These are phyloP conservation scores for Aspergillaceae sp. DNA, from an alignment of 2,329 filamentous ascomycete genomes.

Conservation along the genomic window DNA sequence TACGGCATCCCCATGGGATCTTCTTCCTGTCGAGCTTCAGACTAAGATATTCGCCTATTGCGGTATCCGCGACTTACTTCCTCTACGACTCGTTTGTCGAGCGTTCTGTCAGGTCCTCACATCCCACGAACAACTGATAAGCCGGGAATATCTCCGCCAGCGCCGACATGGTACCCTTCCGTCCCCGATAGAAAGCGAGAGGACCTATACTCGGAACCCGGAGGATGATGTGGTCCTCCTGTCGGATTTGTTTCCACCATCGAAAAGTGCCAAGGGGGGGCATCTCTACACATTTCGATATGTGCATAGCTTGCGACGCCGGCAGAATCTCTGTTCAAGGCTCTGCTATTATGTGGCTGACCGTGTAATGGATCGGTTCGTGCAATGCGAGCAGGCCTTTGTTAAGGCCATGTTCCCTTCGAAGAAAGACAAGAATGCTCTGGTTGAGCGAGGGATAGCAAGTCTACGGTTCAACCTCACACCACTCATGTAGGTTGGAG, in stretches of 20 bases:
- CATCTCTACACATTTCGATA: slow-evolving; percentile 36
- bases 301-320: slow-evolving; percentile 27
- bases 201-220: slow-evolving; percentile 32
- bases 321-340: slow-evolving; percentile 32
- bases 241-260: slow-evolving; percentile 35
- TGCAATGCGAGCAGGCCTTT: slow-evolving; percentile 22
- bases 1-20: slow-evolving; percentile 30
- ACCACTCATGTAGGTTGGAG: slow-evolving; percentile 30
- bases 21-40: slow-evolving; percentile 34
- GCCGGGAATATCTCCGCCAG: slow-evolving; percentile 34
- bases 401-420: slow-evolving; percentile 26
- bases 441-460: slow-evolving; percentile 25
- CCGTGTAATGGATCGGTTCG: slow-evolving; percentile 32
- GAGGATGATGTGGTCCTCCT: slow-evolving; percentile 37
- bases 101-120: slow-evolving; percentile 29
- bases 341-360: slow-evolving; percentile 35
- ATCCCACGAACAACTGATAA: slow-evolving; percentile 31
- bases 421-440: slow-evolving; percentile 25
- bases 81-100: slow-evolving; percentile 32
- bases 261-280: slow-evolving; percentile 26
- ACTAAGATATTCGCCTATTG: slow-evolving; percentile 35
- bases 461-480: slow-evolving; percentile 32
- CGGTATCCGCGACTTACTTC: slow-evolving; percentile 28
- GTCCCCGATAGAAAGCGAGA: slow-evolving; percentile 27
- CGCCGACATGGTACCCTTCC: slow-evolving; percentile 36